Conservation (phyloP, 495 filamentous ascomycete genomes). For the Tuber calosporum region DNA sequence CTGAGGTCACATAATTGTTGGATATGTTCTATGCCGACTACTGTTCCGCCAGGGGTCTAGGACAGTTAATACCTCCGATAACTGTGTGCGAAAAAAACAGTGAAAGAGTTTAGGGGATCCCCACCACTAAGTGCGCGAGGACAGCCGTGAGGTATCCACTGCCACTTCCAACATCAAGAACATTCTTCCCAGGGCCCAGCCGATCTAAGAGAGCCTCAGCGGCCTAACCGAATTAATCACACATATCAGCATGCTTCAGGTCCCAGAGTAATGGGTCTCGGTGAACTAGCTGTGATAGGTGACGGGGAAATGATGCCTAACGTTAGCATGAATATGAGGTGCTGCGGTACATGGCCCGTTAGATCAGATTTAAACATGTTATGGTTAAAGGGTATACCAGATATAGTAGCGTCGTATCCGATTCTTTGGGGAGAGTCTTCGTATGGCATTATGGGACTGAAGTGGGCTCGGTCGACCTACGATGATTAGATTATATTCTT, state of each 20-base stretch:
- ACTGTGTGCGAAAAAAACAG: background rate
- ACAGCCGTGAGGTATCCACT: conserved; percentile 90
- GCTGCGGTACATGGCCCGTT: conserved; percentile 45
- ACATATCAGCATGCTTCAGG: background rate
- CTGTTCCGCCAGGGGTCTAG: conserved; percentile 46
- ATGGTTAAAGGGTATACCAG: conserved; percentile 35
- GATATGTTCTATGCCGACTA: conserved; percentile 88
- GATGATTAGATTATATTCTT: background rate
- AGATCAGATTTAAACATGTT: background rate
- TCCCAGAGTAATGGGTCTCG: background rate
- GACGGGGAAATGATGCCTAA: background rate
- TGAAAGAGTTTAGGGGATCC: conserved; percentile 22
- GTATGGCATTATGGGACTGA: conserved; percentile 61
- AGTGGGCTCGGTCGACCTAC: conserved; percentile 86
- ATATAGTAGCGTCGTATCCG: conserved; percentile 82
- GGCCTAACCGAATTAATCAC: conserved; percentile 21
- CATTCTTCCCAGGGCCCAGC: conserved; percentile 41
- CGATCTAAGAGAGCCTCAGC: conserved; percentile 27
- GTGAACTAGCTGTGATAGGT: background rate
- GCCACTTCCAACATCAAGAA: conserved; percentile 85
- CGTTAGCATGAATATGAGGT: conserved; percentile 90
- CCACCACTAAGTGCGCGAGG: conserved; percentile 68
- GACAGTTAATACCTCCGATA: background rate
- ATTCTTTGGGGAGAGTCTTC: conserved; percentile 86
- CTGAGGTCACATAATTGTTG: conserved; percentile 65